A percentile compares a stretch with the other conserved stretches of the same genome.
Evolutionary conservation across 1,139 yeast genomes (phyloP).

Genomic region (Scheffersomyces segobiensis): DNA sequence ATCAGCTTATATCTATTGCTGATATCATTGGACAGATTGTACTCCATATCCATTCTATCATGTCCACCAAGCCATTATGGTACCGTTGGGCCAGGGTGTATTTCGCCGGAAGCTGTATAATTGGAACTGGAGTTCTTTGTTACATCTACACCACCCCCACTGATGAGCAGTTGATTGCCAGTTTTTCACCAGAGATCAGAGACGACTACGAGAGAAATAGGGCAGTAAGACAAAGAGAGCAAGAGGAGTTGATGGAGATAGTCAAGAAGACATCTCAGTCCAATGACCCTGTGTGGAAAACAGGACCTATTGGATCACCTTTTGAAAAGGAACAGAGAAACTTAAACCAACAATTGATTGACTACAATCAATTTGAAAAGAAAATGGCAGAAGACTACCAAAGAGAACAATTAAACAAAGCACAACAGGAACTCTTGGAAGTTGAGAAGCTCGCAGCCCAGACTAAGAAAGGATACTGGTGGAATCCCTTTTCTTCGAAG

Average conservation of each 20-base stretch:
- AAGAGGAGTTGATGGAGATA: conserved; percentile 63
- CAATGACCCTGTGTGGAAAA: conserved; percentile 77
- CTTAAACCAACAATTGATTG: conserved; percentile 32
- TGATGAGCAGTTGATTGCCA: conserved; percentile 73
- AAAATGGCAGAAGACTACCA: conserved; percentile 47
- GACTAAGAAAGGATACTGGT: conserved; percentile 35
- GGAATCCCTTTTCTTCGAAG: conserved; percentile 9
- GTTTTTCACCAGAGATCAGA: conserved; percentile 80
- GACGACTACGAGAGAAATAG: conserved; percentile 72
- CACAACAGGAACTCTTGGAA: conserved; percentile 45
- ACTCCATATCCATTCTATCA: neutral
- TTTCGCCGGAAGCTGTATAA: conserved; percentile 56
- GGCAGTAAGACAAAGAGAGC: conserved; percentile 64
- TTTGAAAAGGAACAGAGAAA: conserved; percentile 44
- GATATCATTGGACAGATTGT: neutral
- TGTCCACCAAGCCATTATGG: conserved; percentile 44
- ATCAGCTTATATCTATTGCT: neutral
- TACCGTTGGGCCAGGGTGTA: conserved; percentile 62
- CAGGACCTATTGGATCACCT: conserved; percentile 69
- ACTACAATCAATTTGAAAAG: conserved; percentile 51
- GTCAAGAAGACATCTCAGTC: conserved; percentile 63
- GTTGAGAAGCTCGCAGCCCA: conserved; percentile 36
- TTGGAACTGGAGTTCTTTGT: conserved; percentile 66
- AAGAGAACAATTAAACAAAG: conserved; percentile 44
- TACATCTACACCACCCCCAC: conserved; percentile 78